Conservation (phyloP, 768 basidiomycete species). For the Collybiopsis luxurians region DNA sequence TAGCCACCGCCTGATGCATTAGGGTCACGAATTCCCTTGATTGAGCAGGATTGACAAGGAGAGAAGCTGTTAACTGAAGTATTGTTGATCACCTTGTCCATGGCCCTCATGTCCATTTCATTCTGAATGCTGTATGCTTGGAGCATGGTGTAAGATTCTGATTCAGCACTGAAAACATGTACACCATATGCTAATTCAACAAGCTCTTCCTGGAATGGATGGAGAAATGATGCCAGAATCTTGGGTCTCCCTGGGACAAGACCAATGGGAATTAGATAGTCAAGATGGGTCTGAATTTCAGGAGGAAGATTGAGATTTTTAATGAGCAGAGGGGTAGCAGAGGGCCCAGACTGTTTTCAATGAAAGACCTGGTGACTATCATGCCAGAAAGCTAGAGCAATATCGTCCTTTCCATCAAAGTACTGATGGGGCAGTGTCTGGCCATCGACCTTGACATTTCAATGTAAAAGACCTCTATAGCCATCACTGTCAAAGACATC, state of each 20-base stretch:
- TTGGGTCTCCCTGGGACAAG: constrained; percentile 44
- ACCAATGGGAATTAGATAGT: constrained; percentile 35
- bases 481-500: constrained; percentile 35
- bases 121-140: constrained; percentile 24
- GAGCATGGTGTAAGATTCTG: constrained; percentile 20
- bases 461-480: constrained; percentile 23
- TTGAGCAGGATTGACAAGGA: constrained; percentile 35
- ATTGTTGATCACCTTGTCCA: constrained; percentile 26
- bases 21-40: constrained; percentile 21
- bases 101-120: constrained; percentile 32
- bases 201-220: constrained; percentile 38
- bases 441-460: constrained; percentile 25
- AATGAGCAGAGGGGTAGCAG: constrained; percentile 40
- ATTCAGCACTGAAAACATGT: constrained; percentile 27
- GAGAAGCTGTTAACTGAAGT: constrained; percentile 31
- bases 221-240: constrained; percentile 42
- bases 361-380: constrained; percentile 41
- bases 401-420: constrained; percentile 36
- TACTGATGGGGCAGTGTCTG: constrained; percentile 19
- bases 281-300: constrained; percentile 29
- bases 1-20: background rate
- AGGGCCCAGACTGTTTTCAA: constrained; percentile 22
- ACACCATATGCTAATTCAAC: constrained; percentile 33
- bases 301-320: constrained; percentile 37
- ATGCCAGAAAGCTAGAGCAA: constrained; percentile 39